Evolutionary conservation across 805 yeast genomes (phyloP), one percentile per base, ranked within the genome.

Genomic region (Danielia oregonensis): DNA sequence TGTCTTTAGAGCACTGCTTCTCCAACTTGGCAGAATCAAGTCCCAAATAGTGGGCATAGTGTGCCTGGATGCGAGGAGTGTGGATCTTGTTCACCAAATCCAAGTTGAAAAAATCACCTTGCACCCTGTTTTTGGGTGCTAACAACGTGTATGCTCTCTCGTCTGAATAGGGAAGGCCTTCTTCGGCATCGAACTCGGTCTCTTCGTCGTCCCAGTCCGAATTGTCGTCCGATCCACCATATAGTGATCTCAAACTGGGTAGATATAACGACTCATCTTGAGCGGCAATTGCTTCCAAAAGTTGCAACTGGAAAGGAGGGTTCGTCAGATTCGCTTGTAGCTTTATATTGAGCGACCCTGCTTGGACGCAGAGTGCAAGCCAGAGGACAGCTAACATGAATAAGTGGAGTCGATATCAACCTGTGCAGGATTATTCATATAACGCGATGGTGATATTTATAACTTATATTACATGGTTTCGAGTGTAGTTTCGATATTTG

Each of bases 41-140:
- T 2, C 40, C 24, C 2, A 51, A 54, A 48, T 74, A 86, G 49
- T 72, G 63, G 33, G 71, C 68, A 49, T 69, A 81, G 35, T 85
- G 85, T 1, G 88, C 63, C 49, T 78, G 76, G 18, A 87, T 67
- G 30, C 79, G 63, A 3, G 95, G 87, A 1, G 85, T 61, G 35
- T 68, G 55, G 19, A 68, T 57, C 29, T 78, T 71, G 34, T 73
- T 55, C 0, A 70, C 70, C 22, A 78, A 43, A 24, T 72, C 59
- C 22, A 75, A 59, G 39, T 74, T 63, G 6, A 71, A 54, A 19
- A 72, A 47, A 7, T 39, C 46, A 3, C 3, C 12, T n/a, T 44
- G 36, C n/a, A n/a, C n/a, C n/a, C n/a, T n/a, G n/a, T n/a, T n/a
- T 6, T 30, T 12, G 2, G 33, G 25, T 4, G 42, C 17, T 7